Evolutionary conservation across 768 basidiomycete species (phyloP).

Genomic region (Tricholoma terreum): DNA sequence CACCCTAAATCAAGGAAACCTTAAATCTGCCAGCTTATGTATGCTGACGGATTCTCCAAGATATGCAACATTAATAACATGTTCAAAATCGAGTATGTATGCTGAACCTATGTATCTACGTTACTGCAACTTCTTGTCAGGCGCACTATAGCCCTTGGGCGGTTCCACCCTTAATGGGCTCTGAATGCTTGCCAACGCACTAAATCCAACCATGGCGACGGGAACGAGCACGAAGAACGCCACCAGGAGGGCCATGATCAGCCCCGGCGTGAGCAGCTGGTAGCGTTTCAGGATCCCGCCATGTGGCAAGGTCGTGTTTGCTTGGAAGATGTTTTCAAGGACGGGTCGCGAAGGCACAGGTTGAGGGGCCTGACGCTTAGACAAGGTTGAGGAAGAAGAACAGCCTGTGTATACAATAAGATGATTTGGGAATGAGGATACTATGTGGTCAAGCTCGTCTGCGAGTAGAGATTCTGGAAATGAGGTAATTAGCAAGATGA

Average conservation of each 20-base stretch:
- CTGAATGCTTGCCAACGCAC: constrained; percentile 71
- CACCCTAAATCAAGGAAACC: too few relatives aligned
- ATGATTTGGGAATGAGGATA: constrained; percentile 52
- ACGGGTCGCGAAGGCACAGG: constrained; percentile 13
- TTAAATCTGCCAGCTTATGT: too few relatives aligned
- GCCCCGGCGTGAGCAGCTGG: constrained; percentile 73
- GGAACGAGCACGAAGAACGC: constrained; percentile 68
- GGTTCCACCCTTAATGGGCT: constrained; percentile 60
- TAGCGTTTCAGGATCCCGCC: constrained; percentile 70
- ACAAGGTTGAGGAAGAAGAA: constrained; percentile 16
- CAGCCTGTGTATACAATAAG: constrained; percentile 68
- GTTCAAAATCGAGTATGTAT: not conserved
- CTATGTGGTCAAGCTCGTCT: constrained; percentile 46
- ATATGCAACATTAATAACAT: not conserved
- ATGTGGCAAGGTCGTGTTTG: constrained; percentile 37
- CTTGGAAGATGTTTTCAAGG: constrained; percentile 13
- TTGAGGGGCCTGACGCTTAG: constrained; percentile 24
- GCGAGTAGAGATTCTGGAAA: constrained; percentile 43
- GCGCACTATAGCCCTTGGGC: constrained; percentile 63
- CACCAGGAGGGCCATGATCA: constrained; percentile 65
- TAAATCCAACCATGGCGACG: constrained; percentile 58
- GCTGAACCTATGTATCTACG: not conserved
- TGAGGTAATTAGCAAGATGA: constrained; percentile 5
- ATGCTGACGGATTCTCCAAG: too few relatives aligned
- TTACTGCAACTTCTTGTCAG: constrained; percentile 77